Conservation (phyloP, 495 filamentous ascomycete species). For the Neurospora sp. region DNA sequence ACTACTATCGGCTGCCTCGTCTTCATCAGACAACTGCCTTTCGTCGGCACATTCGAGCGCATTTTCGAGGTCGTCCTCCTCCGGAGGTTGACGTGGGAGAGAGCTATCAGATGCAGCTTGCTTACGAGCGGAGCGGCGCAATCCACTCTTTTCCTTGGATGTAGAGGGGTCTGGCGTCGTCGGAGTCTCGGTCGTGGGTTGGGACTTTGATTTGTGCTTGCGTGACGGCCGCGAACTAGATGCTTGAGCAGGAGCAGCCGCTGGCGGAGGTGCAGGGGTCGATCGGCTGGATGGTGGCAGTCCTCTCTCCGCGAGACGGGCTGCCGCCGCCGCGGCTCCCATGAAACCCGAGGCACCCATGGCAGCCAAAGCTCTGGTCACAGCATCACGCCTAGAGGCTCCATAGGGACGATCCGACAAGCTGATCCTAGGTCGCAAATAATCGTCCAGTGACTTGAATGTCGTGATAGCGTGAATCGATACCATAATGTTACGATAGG, state of each 20-base stretch:
- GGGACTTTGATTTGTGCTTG: constrained; percentile 38
- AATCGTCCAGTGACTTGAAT: constrained; percentile 95
- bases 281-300: constrained; percentile 17
- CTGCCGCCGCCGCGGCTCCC: constrained; percentile 28
- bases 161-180: constrained; percentile 27
- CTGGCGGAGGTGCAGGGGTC: constrained; percentile 20
- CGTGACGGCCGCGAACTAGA: constrained; percentile 32
- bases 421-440: constrained; percentile 81
- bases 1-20: constrained; percentile 56
- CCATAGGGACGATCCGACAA: constrained; percentile 69
- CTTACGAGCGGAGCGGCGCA: constrained; percentile 46
- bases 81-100: constrained; percentile 40
- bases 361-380: constrained; percentile 58
- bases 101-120: constrained; percentile 37
- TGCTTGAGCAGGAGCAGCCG: constrained; percentile 24
- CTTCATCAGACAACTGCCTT: constrained; percentile 68
- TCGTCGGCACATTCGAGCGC: constrained; percentile 93
- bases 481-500: constrained; percentile 90
- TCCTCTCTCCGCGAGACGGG: constrained; percentile 35
- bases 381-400: constrained; percentile 52
- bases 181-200: constrained; percentile 22
- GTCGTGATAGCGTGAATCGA: constrained; percentile 98
- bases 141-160: constrained; percentile 38
- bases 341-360: constrained; percentile 65
- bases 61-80: constrained; percentile 47